phyloP scores from a whole-genome alignment of 352 stramenopile genomes.

The Phytophthora cactorum region DNA sequence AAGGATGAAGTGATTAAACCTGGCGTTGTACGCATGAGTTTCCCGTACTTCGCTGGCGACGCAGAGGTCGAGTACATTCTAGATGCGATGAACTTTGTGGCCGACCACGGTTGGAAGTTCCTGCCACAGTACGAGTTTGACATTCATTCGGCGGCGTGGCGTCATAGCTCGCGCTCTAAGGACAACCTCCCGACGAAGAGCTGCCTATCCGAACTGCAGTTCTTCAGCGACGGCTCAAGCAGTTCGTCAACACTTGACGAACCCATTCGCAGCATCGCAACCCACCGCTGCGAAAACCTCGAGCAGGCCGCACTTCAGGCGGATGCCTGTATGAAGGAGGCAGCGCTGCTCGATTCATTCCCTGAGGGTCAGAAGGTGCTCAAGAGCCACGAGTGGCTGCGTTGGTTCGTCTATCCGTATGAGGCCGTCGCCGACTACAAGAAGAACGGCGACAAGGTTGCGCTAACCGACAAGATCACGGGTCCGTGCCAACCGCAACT shows the following conservation, averaged over 20 bases:
- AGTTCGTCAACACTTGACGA: constrained; percentile 12
- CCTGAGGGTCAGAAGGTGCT: constrained; percentile 32
- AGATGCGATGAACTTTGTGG: constrained; percentile 92
- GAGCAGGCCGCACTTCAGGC: constrained; percentile 31
- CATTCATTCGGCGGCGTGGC: constrained; percentile 93
- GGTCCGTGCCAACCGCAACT: constrained; percentile 43
- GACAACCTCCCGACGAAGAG: constrained; percentile 14
- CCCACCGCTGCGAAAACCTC: constrained; percentile 35
- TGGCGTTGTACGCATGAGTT: constrained; percentile 94
- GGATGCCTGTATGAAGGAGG: constrained; percentile 35
- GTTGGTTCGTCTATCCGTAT: constrained; percentile 45
- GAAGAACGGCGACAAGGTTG: constrained; percentile 23
- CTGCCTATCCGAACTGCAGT: constrained; percentile 28
- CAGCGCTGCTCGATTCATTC: constrained; percentile 21
- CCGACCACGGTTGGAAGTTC: constrained; percentile 92
- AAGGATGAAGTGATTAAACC: constrained; percentile 94
- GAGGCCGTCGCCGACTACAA: constrained; percentile 36
- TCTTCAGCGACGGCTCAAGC: constrained; percentile 22
- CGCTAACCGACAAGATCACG: constrained; percentile 32
- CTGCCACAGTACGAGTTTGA: constrained; percentile 96
- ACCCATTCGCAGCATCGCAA: constrained; percentile 26
- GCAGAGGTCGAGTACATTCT: constrained; percentile 94
- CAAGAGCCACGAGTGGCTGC: constrained; percentile 31
- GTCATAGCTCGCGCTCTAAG: constrained; percentile 44
- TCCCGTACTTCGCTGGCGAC: constrained; percentile 87